Conservation (phyloP, 192 early-diverging fungal species). For the Piromyces finnis region DNA sequence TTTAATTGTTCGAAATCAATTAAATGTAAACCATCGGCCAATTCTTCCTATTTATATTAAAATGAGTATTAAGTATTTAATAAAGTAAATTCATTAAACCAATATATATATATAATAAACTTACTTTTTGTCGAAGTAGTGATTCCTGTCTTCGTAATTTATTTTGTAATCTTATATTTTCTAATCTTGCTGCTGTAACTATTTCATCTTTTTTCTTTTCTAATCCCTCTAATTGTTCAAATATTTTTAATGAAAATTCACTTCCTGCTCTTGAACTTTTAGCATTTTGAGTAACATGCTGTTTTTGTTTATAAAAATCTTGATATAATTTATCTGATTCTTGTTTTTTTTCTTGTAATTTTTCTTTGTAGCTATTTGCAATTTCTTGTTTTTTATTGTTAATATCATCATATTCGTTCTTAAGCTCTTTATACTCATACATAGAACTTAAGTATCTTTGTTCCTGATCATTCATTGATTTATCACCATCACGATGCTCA, state of each 20-base stretch:
- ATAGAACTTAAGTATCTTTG: slow-evolving; percentile 26
- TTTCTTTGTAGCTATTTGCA: slow-evolving; percentile 16
- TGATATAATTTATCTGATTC: slow-evolving; percentile 18
- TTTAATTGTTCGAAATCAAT: slow-evolving; percentile 51
- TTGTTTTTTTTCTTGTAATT: slow-evolving; percentile 16
- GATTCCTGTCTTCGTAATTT: slow-evolving; percentile 27
- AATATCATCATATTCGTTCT: slow-evolving; percentile 11
- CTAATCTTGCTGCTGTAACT: slow-evolving; percentile 29
- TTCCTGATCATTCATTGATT: slow-evolving; percentile 24
- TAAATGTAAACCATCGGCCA: slow-evolving; percentile 39
- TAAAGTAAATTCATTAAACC: too few relatives aligned
- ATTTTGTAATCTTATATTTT: slow-evolving; percentile 40
- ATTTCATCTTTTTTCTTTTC: slow-evolving; percentile 34
- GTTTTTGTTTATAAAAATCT: slow-evolving; percentile 30
- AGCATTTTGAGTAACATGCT: slow-evolving; percentile 15
- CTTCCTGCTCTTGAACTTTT: slow-evolving; percentile 35
- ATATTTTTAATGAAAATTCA: not conserved
- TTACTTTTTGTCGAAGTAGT: slow-evolving; percentile 28
- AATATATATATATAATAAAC: too few relatives aligned
- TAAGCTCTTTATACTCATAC: slow-evolving; percentile 11
- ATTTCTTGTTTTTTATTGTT: slow-evolving; percentile 14
- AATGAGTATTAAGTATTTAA: not conserved
- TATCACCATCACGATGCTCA: slow-evolving; percentile 26
- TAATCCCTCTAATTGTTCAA: slow-evolving; percentile 22
- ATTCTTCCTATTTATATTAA: slow-evolving; percentile 25